Evolutionary conservation across 306 rosid species (phyloP).

Genomic region (Malus domestica): DNA sequence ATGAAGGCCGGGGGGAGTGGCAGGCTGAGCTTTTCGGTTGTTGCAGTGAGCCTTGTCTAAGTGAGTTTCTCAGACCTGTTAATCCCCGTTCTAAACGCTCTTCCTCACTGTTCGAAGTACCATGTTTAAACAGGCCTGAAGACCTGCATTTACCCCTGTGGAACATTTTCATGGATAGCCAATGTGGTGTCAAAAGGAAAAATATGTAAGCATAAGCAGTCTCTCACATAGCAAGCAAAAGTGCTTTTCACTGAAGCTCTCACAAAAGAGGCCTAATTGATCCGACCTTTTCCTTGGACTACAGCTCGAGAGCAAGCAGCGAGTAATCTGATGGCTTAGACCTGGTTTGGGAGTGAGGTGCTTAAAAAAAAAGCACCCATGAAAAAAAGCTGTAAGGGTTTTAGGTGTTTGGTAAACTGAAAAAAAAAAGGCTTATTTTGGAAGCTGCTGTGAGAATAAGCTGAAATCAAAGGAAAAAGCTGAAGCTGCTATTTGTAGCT

Average conservation of each 20-base stretch:
- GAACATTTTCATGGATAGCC: conserved; percentile 38
- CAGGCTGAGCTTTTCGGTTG: conserved; percentile 30
- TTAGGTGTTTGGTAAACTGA: no score
- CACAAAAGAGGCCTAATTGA: background rate
- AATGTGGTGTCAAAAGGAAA: conserved; percentile 15
- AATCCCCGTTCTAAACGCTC: background rate
- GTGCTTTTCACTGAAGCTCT: no score
- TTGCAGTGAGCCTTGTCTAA: conserved; percentile 28
- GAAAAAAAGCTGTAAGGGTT: no score
- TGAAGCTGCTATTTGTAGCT: no score
- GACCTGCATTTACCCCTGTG: conserved; percentile 39
- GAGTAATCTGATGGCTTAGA: conserved; percentile 8
- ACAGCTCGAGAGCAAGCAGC: conserved; percentile 28
- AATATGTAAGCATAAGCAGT: conserved; percentile 1
- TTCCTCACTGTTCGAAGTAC: background rate
- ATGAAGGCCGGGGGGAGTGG: conserved; percentile 22
- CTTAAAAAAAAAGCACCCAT: no score
- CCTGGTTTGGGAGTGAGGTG: no score
- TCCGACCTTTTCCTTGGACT: background rate
- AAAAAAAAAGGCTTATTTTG: no score
- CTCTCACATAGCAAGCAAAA: no score
- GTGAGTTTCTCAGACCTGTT: conserved; percentile 11
- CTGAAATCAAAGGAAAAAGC: no score
- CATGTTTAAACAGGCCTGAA: conserved; percentile 17
- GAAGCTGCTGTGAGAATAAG: no score